A percentile compares a stretch with the other conserved stretches of the same genome.
Evolutionary conservation across 352 stramenopile genomes (phyloP).

Genomic region (Phytophthora sojae): DNA sequence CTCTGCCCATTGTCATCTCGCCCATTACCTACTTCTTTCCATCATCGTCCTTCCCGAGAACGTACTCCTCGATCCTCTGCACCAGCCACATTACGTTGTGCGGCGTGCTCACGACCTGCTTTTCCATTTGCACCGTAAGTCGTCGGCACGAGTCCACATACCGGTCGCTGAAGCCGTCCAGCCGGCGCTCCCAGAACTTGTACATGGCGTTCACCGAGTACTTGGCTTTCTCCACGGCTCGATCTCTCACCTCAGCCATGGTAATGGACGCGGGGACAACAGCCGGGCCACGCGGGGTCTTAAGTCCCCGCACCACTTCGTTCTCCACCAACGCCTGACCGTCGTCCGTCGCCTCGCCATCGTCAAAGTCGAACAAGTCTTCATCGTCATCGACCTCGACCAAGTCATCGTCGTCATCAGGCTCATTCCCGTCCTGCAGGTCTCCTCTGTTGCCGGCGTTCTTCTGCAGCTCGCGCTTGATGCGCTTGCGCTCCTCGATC

Average conservation of each 20-base stretch:
- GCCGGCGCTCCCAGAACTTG: constrained; percentile 72
- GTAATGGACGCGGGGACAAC: constrained; percentile 61
- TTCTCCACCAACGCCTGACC: constrained; percentile 56
- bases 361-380: constrained; percentile 48
- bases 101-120: constrained; percentile 52
- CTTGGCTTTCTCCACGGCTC: constrained; percentile 58
- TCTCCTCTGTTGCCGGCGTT: constrained; percentile 37
- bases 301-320: constrained; percentile 51
- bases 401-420: constrained; percentile 40
- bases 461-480: constrained; percentile 60
- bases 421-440: constrained; percentile 46
- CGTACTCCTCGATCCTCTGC: constrained; percentile 50
- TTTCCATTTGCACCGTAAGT: constrained; percentile 74
- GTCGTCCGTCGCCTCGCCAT: constrained; percentile 42
- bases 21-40: constrained; percentile 15
- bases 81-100: constrained; percentile 62
- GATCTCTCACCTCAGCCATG: constrained; percentile 38
- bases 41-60: constrained; percentile 40
- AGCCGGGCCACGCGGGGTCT: constrained; percentile 48
- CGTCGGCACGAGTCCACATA: constrained; percentile 75
- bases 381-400: constrained; percentile 45
- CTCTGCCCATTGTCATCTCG: neutral
- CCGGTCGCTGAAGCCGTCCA: constrained; percentile 70
- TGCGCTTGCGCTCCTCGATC: constrained; percentile 73
- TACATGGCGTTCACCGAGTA: constrained; percentile 66